Evolutionary conservation across 306 rosid genomes (phyloP).

Genomic region (Casuarina glauca): DNA sequence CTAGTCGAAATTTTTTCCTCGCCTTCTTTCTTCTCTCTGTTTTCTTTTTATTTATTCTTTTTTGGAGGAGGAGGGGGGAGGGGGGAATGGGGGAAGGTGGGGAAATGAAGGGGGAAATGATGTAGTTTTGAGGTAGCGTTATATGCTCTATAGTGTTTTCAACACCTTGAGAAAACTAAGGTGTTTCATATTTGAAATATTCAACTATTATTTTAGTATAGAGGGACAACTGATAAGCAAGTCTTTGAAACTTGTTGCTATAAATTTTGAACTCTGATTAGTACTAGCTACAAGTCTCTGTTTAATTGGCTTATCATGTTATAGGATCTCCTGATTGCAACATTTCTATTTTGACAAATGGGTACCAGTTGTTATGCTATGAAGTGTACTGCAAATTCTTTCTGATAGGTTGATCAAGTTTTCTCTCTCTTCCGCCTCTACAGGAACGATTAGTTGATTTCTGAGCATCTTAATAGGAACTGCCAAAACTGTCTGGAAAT

Average conservation of each 20-base stretch:
- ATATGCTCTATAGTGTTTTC: background rate
- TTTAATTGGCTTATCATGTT: background rate
- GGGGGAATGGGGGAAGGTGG: too few relatives aligned
- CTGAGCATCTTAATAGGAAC: background rate
- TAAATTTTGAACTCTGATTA: background rate
- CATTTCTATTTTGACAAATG: too few relatives aligned
- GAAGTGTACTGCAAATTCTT: background rate
- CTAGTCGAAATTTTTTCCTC: background rate
- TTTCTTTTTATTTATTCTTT: too few relatives aligned
- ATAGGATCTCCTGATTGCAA: background rate
- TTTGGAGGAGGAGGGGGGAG: too few relatives aligned
- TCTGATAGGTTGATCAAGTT: background rate
- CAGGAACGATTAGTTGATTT: background rate
- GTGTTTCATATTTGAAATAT: too few relatives aligned
- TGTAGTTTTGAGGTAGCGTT: background rate
- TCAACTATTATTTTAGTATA: background rate
- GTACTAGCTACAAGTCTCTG: background rate
- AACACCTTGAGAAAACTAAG: too few relatives aligned
- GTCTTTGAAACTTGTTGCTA: background rate
- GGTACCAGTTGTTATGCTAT: background rate
- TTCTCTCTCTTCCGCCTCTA: background rate
- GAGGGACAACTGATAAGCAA: background rate
- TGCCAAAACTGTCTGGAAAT: background rate
- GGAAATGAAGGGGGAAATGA: too few relatives aligned
- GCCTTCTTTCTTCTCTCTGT: background rate